Base-by-base conservation (phyloP, 495 filamentous ascomycete species). In the Trichoderma virens region DNA sequence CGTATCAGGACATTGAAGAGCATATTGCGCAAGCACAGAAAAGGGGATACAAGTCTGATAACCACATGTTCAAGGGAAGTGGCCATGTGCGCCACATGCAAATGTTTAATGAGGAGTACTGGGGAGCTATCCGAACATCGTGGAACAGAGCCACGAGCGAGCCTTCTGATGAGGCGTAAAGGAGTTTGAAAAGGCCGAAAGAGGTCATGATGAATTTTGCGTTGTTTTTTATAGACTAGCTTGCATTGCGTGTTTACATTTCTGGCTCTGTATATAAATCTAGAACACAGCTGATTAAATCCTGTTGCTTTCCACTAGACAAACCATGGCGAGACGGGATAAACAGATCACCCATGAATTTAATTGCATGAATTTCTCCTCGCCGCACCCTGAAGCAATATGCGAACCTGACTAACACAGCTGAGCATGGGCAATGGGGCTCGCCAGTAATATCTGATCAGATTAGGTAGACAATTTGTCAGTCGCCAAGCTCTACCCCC, bases 61-160 rank as follows among this genome's bases (percentile, higher is more conserved):
- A 72, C 31, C 74, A 80, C 66, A 67, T 80, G 66, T 85, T 85
- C 64, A 75, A 83, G 61, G 80, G 80, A 23, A 80, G 80, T 23
- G 71, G 75, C 2, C 82, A 85, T 68, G 82, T 85, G 14, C 80
- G 80, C 0, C 83, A 85, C 67, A 81, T 85, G 80, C 69, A 81
- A 30, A 61, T 72, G 64, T 76, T 83, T 65, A 71, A 78, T 3
- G 75, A 80, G 56, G 70, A 78, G 65, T 87, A 86, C 67, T 86
- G 83, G 84, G 66, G 64, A 8, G 74, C 71, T 51, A 79, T 86
- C 51, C 47, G 66, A 32, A 67, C 60, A 23, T 72, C 72, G 28
- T 85, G 83, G 83, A 72, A 74, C 23, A 39, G 61, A 20, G 61
- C 51, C 9, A 56, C 51, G 27, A 30, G 51, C 25, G 51, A 56